Percentiles rank a stretch among this genome's conserved stretches.
These are phyloP conservation scores for Annona squamosa DNA, from an alignment of 164 flowering plant genomes.

Conservation along the genomic window DNA sequence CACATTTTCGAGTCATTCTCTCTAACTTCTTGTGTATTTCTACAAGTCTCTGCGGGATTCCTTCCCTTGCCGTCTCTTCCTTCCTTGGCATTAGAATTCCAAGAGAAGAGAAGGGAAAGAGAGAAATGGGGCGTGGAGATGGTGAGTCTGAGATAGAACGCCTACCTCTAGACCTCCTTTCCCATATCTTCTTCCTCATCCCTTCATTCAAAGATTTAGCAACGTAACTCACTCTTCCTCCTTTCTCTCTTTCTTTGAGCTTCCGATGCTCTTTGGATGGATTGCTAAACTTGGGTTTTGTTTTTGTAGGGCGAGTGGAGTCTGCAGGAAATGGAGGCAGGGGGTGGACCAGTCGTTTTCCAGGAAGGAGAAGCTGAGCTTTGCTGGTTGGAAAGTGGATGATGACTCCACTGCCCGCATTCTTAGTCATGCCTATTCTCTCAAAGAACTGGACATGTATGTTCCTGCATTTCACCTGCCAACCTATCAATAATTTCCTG, in stretches of 20 bases:
- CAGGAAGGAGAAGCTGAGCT: slow-evolving; percentile 57
- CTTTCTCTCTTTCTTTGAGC: not conserved
- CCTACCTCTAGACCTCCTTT: slow-evolving; percentile 56
- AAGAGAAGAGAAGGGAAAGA: not conserved
- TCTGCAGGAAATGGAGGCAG: slow-evolving; percentile 80
- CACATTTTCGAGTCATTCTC: not conserved
- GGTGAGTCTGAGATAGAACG: slow-evolving; percentile 50
- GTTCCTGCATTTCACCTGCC: too few species aligned
- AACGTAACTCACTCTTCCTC: slow-evolving; percentile 23
- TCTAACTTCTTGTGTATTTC: not conserved
- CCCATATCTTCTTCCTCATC: slow-evolving; percentile 46
- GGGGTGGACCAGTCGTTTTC: slow-evolving; percentile 76
- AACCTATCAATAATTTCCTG: too few species aligned
- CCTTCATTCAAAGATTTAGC: slow-evolving; percentile 71
- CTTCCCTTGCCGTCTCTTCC: too few species aligned
- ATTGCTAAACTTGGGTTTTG: not conserved
- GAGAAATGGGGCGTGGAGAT: slow-evolving; percentile 7
- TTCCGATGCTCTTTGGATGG: not conserved
- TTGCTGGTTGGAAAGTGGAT: slow-evolving; percentile 85
- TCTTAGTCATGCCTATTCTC: slow-evolving; percentile 52
- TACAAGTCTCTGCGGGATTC: too few species aligned
- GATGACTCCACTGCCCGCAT: slow-evolving; percentile 79
- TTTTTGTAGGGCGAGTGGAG: slow-evolving; percentile 26
- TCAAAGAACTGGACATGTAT: slow-evolving; percentile 92
- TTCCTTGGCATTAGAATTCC: too few species aligned